Conservation (phyloP, 2,329 filamentous ascomycete species). For the Fusarium siculi region DNA sequence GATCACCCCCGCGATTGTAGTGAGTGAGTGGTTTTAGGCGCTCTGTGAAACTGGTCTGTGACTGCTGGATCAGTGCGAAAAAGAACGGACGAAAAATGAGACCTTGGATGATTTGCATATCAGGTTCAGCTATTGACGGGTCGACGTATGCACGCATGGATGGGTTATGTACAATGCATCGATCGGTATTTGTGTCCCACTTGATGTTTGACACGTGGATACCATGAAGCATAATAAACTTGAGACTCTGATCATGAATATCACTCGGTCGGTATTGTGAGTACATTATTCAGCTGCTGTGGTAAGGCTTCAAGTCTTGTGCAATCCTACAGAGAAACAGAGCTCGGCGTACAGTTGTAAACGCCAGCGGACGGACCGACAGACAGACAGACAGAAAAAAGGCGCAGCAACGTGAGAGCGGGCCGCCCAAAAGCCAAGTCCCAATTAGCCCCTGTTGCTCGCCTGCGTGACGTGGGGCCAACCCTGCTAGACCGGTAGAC, state of each 20-base stretch:
- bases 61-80: slow-evolving; percentile 11
- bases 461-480: slow-evolving; percentile 18
- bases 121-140: slow-evolving; percentile 6
- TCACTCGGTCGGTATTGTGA: not conserved
- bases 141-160: slow-evolving; percentile 22
- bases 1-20: slow-evolving; percentile 25
- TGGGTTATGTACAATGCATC: slow-evolving; percentile 3
- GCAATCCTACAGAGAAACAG: not conserved
- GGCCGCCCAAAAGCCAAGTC: slow-evolving; percentile 25
- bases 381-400: not conserved
- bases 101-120: slow-evolving; percentile 30
- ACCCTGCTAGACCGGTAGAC: not conserved
- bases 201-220: slow-evolving; percentile 37
- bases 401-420: slow-evolving; percentile 16
- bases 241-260: not conserved
- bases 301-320: not conserved
- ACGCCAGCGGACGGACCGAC: not conserved
- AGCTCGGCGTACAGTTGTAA: not conserved
- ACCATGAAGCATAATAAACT: not conserved
- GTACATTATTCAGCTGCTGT: not conserved
- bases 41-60: slow-evolving; percentile 27
- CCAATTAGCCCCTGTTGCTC: slow-evolving; percentile 8
- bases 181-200: slow-evolving; percentile 18
- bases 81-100: slow-evolving; percentile 5
- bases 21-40: slow-evolving; percentile 2